These are phyloP conservation scores for Sugiyamaella valdiviana DNA, from an alignment of 805 yeast genomes.

Conservation along the genomic window DNA sequence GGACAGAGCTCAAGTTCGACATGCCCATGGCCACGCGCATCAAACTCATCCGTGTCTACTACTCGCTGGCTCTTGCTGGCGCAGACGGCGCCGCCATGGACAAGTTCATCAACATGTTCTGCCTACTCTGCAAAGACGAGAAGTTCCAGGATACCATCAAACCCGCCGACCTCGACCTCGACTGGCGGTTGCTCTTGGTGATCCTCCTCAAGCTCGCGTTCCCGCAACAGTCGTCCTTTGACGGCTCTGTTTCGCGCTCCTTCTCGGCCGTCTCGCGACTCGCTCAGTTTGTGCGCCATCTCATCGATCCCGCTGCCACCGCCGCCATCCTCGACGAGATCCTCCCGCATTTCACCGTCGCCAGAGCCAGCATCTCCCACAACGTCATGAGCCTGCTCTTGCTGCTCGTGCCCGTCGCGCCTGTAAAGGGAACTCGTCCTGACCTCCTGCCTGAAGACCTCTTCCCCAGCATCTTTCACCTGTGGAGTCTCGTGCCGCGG, in stretches of 20 bases:
- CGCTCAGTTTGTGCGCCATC: constrained; percentile 23
- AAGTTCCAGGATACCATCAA: constrained; percentile 30
- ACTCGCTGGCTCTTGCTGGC: constrained; percentile 60
- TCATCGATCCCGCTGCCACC: constrained; percentile 20
- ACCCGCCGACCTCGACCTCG: constrained; percentile 40
- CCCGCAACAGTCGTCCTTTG: constrained; percentile 18
- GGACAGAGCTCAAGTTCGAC: constrained; percentile 72
- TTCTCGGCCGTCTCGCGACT: constrained; percentile 19
- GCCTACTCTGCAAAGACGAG: constrained; percentile 47
- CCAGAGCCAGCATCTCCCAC: constrained; percentile 22
- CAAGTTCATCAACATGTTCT: constrained; percentile 57
- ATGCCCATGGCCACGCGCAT: constrained; percentile 64
- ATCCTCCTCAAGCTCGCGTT: constrained; percentile 28
- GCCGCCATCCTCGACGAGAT: constrained; percentile 23
- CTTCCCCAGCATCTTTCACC: constrained; percentile 59
- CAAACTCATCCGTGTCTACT: constrained; percentile 61
- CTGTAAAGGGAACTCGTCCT: constrained; percentile 12
- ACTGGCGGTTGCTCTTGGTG: constrained; percentile 44
- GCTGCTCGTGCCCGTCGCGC: constrained; percentile 19
- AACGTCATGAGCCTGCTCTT: constrained; percentile 18
- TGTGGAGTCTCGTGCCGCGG: constrained; percentile 58
- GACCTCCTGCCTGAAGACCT: constrained; percentile 41
- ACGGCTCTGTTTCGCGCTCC: constrained; percentile 16
- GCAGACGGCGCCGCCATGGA: constrained; percentile 61
- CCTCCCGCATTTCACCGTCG: constrained; percentile 20